Evolutionary conservation across 2,329 filamentous ascomycete species (phyloP), one percentile per base, ranked within the genome.

Genomic region (Davidsoniella eucalypti): DNA sequence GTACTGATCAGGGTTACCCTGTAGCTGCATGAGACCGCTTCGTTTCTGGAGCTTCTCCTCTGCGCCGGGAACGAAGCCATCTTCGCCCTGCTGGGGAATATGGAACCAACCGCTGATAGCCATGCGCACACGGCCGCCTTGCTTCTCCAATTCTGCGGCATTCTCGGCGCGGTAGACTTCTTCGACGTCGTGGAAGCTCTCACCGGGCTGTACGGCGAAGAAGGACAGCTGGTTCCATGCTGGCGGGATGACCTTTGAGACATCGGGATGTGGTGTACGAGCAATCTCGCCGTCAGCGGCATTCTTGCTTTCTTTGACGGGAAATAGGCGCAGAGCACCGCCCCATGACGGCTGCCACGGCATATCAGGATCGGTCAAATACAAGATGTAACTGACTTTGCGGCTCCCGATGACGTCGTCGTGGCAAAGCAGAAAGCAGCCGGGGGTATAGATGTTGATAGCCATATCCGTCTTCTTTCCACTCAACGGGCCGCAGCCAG

Each of bases 71-170:
- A 94, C 79, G 58, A 83, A 98, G 41, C 92, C 92, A 23, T 94
- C 87, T 64, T 98, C 92, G 51, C 90, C 90, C 57, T 84, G 68
- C 66, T 98, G 92, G 0, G 92, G 92, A 55, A 98, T 96, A 65
- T 98, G 92, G 64, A 93, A 98, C 92, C 92, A 98, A 48, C 92
- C 92, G 61, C 87, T 94, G 61, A 98, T 94, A 47, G 92, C 92
- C 90, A 98, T 96, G 57, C 92, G 81, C 45, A 95, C 78, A 44
- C 86, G 77, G 1, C 82, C 82, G 16, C 82, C 82, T 52, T 88
- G 76, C 63, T 72, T 78, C 61, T 72, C 73, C 50, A 79, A 74
- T 65, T 77, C 75, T 58, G 69, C 73, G 61, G 69, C 70, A 53
- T 62, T 71, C 55, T 67, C 70, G 59, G 78, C 73, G 62, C 84